Evolutionary conservation across 768 basidiomycete species (phyloP).

Genomic region (Dictyophora rubrovolvata): DNA sequence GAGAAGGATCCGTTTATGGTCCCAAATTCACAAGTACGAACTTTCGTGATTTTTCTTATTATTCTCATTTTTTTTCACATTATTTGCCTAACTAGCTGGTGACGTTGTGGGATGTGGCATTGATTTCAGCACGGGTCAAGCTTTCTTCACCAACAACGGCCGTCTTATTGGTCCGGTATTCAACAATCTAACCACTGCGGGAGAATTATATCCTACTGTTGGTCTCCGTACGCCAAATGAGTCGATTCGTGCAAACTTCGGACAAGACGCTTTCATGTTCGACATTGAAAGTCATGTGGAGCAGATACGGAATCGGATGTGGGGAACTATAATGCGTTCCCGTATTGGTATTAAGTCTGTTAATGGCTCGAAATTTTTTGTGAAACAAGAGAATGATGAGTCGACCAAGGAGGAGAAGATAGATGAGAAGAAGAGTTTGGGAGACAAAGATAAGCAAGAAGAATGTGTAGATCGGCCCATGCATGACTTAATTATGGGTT

Average conservation of each 20-base stretch:
- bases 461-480: slow-evolving; percentile 49
- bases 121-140: slow-evolving; percentile 70
- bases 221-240: slow-evolving; percentile 78
- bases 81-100: slow-evolving; percentile 44
- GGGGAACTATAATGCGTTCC: slow-evolving; percentile 28
- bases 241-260: slow-evolving; percentile 78
- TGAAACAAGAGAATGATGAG: background rate
- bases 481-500: slow-evolving; percentile 65
- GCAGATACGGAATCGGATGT: slow-evolving; percentile 53
- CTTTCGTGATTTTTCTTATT: background rate
- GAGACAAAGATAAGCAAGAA: slow-evolving; percentile 27
- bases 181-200: slow-evolving; percentile 55
- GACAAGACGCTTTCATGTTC: slow-evolving; percentile 73
- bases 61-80: slow-evolving; percentile 10
- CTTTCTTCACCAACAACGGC: slow-evolving; percentile 90
- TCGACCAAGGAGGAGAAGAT: slow-evolving; percentile 1
- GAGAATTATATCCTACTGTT: slow-evolving; percentile 75
- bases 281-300: slow-evolving; percentile 85
- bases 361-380: slow-evolving; percentile 25
- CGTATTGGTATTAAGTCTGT: slow-evolving; percentile 52
- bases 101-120: slow-evolving; percentile 90
- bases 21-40: slow-evolving; percentile 69
- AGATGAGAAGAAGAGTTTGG: slow-evolving; percentile 9
- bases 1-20: slow-evolving; percentile 63
- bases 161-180: slow-evolving; percentile 51